phyloP scores from a whole-genome alignment of 2,329 filamentous ascomycete genomes.

The Colletotrichum sp. region DNA sequence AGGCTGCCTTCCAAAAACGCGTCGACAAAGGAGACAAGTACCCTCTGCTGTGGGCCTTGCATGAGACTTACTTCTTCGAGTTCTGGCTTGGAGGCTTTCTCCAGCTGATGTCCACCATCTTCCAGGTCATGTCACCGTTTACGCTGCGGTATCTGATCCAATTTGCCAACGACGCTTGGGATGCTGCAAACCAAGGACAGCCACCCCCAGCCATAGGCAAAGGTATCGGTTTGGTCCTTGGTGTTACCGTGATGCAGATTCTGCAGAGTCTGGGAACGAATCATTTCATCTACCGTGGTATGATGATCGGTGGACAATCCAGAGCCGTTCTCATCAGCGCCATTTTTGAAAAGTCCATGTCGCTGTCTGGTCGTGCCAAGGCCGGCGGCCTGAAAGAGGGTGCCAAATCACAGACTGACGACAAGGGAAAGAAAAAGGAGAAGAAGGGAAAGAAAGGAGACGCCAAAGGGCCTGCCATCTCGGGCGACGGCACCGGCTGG shows the following conservation, averaged over 20 bases:
- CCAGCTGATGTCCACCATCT: constrained; percentile 72
- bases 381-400: constrained; percentile 71
- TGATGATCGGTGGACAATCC: constrained; percentile 87
- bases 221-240: constrained; percentile 84
- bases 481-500: constrained; percentile 82
- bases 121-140: constrained; percentile 86
- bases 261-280: constrained; percentile 81
- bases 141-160: constrained; percentile 84
- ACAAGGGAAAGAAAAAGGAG: constrained; percentile 40
- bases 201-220: constrained; percentile 72
- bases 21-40: constrained; percentile 71
- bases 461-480: constrained; percentile 50
- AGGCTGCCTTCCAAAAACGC: constrained; percentile 72
- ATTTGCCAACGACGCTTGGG: constrained; percentile 82
- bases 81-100: constrained; percentile 85
- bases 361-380: constrained; percentile 84
- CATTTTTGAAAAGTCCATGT: constrained; percentile 93
- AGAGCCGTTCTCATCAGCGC: constrained; percentile 82
- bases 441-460: constrained; percentile 45
- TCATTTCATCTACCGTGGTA: constrained; percentile 91
- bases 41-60: constrained; percentile 79
- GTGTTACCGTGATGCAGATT: constrained; percentile 85
- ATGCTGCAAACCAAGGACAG: constrained; percentile 55
- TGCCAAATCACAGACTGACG: constrained; percentile 50
- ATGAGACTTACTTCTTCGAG: constrained; percentile 85